Conservation (phyloP, 2,329 filamentous ascomycete species). For the Didymella arachidicola region DNA sequence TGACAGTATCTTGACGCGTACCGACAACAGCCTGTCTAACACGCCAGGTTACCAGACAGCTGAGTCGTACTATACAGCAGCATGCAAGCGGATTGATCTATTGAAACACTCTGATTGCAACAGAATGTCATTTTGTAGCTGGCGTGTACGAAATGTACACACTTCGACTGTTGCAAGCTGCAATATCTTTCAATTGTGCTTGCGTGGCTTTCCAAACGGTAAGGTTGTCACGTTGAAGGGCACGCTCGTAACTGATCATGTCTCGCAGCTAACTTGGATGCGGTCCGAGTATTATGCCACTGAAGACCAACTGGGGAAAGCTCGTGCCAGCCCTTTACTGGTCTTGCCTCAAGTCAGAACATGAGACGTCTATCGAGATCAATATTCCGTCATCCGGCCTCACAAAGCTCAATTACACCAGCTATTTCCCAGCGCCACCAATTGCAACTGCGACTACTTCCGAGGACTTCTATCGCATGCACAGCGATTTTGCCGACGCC, state of each 20-base stretch:
- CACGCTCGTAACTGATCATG: background rate
- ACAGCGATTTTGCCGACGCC: conserved; percentile 2
- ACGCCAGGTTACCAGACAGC: conserved; percentile 32
- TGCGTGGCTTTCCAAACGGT: conserved; percentile 33
- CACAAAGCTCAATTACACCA: conserved; percentile 38
- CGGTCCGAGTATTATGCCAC: conserved; percentile 11
- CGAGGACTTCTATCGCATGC: conserved; percentile 12
- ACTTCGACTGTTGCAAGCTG: conserved; percentile 42
- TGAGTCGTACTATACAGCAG: conserved; percentile 41
- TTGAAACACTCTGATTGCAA: conserved; percentile 39
- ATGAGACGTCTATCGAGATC: conserved; percentile 30
- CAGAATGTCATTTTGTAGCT: conserved; percentile 45
- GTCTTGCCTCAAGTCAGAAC: conserved; percentile 48
- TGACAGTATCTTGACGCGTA: background rate
- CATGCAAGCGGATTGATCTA: conserved; percentile 44
- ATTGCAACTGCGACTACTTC: conserved; percentile 6
- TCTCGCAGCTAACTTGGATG: conserved; percentile 13
- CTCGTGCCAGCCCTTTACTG: conserved; percentile 44
- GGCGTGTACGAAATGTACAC: conserved; percentile 50
- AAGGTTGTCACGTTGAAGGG: background rate
- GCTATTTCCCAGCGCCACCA: conserved; percentile 42
- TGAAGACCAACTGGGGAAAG: conserved; percentile 20
- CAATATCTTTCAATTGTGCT: conserved; percentile 44
- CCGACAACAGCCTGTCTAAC: conserved; percentile 17
- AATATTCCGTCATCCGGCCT: conserved; percentile 28